Conservation (phyloP, 257 asterid species). For the Primulina eburnea region DNA sequence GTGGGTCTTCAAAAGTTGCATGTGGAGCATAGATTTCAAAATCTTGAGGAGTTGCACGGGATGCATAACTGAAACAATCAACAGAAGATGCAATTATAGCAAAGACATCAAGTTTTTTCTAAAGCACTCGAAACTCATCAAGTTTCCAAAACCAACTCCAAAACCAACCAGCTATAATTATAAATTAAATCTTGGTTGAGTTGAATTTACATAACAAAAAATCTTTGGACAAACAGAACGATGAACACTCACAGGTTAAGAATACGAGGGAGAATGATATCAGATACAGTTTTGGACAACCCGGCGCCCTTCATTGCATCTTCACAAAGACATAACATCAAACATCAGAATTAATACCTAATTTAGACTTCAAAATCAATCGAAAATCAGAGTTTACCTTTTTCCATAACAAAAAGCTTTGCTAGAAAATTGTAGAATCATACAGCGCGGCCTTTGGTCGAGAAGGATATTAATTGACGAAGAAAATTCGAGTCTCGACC, state of each 20-base stretch:
- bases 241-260: conserved; percentile 54
- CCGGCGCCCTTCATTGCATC: neutral
- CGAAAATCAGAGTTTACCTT: neutral
- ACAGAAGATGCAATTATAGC: no score
- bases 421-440: neutral
- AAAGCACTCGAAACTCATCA: no score
- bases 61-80: conserved; percentile 60
- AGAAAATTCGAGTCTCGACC: no score
- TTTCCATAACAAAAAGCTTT: neutral
- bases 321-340: neutral
- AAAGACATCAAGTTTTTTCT: no score
- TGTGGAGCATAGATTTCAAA: conserved; percentile 72
- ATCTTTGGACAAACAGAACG: no score
- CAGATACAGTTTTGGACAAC: conserved; percentile 27
- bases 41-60: conserved; percentile 62
- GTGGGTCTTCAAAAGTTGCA: conserved; percentile 92
- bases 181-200: neutral
- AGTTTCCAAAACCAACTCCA: no score
- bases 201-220: neutral
- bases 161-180: no score
- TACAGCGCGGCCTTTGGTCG: neutral
- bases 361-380: neutral
- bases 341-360: neutral
- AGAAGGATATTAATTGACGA: no score
- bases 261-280: conserved; percentile 63